phyloP scores from a whole-genome alignment of 75 land plant genomes.

The Picea glauca region DNA sequence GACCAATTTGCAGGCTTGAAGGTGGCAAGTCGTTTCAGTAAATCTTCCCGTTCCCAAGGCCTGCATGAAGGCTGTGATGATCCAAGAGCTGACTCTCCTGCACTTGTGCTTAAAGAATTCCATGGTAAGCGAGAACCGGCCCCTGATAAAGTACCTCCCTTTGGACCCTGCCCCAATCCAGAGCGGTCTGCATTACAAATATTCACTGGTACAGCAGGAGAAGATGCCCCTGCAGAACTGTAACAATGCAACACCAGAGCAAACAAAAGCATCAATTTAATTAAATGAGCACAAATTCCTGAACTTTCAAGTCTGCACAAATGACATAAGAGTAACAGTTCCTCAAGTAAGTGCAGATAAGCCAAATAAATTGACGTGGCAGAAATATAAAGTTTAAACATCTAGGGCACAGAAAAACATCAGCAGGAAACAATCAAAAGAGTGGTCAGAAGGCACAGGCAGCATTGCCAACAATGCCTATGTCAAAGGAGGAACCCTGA shows the following conservation, averaged over 20 bases:
- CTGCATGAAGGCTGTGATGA: conserved; percentile 64
- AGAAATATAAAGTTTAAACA: too few species aligned
- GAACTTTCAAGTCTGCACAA: background rate
- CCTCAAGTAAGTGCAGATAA: background rate
- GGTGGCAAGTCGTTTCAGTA: conserved; percentile 81
- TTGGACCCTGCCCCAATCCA: too few species aligned
- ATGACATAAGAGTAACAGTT: background rate
- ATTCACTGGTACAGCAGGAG: conserved; percentile 57
- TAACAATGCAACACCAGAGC: too few species aligned
- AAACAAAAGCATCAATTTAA: too few species aligned
- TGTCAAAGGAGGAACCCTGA: too few species aligned
- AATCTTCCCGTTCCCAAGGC: conserved; percentile 96
- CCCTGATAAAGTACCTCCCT: conserved; percentile 37
- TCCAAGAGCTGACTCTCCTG: conserved; percentile 42
- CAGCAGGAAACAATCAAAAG: too few species aligned
- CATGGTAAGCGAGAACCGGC: conserved; percentile 44
- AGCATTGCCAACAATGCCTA: too few species aligned
- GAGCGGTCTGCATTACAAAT: conserved; percentile 44
- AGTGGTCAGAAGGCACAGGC: too few species aligned
- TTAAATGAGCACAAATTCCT: background rate
- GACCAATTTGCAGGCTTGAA: conserved; percentile 82
- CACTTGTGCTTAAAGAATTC: conserved; percentile 56
- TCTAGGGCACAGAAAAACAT: too few species aligned
- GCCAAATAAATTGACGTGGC: background rate
- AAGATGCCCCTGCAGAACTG: conserved; percentile 90